phyloP scores from a whole-genome alignment of 768 basidiomycete genomes.

The Lactarius akahatsu region DNA sequence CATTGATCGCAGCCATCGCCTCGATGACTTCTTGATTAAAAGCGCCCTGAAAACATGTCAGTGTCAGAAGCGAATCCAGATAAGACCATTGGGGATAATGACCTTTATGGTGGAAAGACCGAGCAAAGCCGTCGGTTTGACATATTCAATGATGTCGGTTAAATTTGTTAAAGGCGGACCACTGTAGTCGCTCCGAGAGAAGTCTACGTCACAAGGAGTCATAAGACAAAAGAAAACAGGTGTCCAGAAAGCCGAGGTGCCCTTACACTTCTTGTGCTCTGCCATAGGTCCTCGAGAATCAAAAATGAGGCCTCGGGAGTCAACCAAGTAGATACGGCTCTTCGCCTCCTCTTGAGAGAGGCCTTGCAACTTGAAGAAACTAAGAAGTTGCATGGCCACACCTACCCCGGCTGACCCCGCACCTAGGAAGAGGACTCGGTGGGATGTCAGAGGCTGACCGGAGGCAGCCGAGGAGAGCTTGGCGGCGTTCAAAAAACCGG shows the following conservation, averaged over 20 bases:
- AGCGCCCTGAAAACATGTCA: conserved; percentile 49
- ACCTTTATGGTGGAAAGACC: conserved; percentile 85
- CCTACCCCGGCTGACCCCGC: conserved; percentile 92
- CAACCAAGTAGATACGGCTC: conserved; percentile 75
- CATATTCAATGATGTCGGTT: conserved; percentile 73
- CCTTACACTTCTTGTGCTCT: conserved; percentile 79
- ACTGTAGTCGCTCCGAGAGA: conserved; percentile 76
- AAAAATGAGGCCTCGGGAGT: conserved; percentile 85
- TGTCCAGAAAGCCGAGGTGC: not conserved
- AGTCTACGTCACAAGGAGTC: conserved; percentile 48
- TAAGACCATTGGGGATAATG: conserved; percentile 3
- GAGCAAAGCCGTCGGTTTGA: conserved; percentile 85
- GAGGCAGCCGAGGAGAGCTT: conserved; percentile 69
- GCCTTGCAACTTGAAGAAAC: conserved; percentile 84
- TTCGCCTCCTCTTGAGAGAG: conserved; percentile 76
- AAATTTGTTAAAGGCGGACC: conserved; percentile 75
- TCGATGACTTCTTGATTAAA: conserved; percentile 72
- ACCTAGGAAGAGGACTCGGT: conserved; percentile 89
- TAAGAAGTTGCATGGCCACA: conserved; percentile 83
- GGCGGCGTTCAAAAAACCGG: conserved; percentile 87
- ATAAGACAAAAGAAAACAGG: conserved; percentile 8
- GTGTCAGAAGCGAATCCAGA: not conserved
- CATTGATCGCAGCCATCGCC: conserved; percentile 76
- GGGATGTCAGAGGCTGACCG: conserved; percentile 63
- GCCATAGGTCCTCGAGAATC: conserved; percentile 69